A percentile compares a stretch with the other conserved stretches of the same genome.
Evolutionary conservation across 2,329 filamentous ascomycete species (phyloP).

Genomic region (Monilinia aucupariae): DNA sequence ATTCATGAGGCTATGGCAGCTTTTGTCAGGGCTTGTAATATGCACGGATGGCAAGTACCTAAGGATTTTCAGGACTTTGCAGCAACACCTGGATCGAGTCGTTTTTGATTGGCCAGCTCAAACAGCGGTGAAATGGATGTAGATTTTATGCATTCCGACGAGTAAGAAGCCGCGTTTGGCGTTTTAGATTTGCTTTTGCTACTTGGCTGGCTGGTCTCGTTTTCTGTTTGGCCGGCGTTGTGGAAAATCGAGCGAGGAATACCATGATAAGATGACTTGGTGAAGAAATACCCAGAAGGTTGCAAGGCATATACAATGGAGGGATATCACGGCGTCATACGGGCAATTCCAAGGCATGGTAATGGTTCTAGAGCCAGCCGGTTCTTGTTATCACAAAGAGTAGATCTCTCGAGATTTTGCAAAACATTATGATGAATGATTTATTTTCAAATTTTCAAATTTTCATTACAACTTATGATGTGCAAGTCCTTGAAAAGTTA

Average conservation of each 20-base stretch:
- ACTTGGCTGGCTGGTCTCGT: background rate
- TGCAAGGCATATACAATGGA: background rate
- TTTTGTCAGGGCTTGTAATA: conserved; percentile 60
- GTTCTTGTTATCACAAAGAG: background rate
- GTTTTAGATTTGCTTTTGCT: background rate
- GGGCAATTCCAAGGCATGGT: background rate
- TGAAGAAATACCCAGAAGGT: background rate
- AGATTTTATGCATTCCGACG: background rate
- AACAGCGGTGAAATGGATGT: background rate
- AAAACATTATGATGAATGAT: background rate
- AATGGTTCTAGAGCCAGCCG: background rate
- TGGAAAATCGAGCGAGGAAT: background rate
- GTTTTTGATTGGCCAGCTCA: background rate
- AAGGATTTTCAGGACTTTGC: conserved; percentile 45
- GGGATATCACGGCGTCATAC: background rate
- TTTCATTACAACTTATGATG: too few species aligned
- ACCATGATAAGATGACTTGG: background rate
- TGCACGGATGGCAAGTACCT: conserved; percentile 71
- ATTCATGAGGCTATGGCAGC: conserved; percentile 68
- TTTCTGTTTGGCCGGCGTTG: background rate
- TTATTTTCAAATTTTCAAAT: background rate
- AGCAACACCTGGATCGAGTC: background rate
- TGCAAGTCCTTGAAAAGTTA: background rate
- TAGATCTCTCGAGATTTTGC: background rate
- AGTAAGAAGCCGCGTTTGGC: background rate